Conservation (phyloP, 345 rosid species). For the Trapa bicornis region DNA sequence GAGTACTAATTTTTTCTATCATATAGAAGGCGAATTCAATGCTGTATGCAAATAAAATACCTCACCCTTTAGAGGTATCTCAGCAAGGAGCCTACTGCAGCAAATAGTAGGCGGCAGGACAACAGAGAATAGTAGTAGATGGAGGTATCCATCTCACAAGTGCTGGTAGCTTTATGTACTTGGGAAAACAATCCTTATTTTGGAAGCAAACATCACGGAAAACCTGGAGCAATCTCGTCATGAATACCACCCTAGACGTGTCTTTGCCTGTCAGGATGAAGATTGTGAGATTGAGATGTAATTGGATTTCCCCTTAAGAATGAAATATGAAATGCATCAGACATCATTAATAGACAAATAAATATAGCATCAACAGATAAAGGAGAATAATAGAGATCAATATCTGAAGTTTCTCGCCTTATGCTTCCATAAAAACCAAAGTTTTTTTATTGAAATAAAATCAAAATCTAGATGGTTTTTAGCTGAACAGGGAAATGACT, state of each 20-base stretch:
- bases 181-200: background rate
- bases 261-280: constrained; percentile 30
- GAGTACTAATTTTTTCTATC: background rate
- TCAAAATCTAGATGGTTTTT: background rate
- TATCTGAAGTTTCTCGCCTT: background rate
- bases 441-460: background rate
- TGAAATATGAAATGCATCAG: background rate
- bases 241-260: constrained; percentile 10
- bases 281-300: constrained; percentile 5
- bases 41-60: background rate
- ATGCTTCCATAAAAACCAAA: background rate
- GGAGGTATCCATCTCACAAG: background rate
- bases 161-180: background rate
- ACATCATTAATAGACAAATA: background rate
- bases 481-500: background rate
- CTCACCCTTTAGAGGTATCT: background rate
- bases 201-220: background rate
- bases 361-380: background rate
- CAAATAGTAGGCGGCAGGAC: background rate
- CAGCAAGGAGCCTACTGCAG: background rate
- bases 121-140: background rate
- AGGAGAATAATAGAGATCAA: background rate
- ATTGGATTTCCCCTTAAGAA: background rate
- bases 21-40: background rate
- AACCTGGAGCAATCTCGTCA: background rate